Evolutionary conservation across 768 basidiomycete species (phyloP), one percentile per base, ranked within the genome.

Genomic region (Cyclocybe cylindracea): DNA sequence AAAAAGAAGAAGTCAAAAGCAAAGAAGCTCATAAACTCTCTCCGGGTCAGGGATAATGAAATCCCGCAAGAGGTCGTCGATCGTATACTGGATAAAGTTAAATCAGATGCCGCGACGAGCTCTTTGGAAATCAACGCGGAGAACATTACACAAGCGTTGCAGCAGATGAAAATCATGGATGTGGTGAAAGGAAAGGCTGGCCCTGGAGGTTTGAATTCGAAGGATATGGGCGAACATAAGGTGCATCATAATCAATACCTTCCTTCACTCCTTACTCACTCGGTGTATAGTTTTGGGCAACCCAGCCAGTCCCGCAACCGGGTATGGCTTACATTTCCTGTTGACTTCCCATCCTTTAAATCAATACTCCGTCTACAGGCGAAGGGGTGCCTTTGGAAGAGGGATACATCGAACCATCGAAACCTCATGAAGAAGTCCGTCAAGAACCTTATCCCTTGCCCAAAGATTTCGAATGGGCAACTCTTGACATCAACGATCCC

Each of bases 291-390:
- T 99, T 99, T 72, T 98, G 97, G 97, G 84, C 77, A 33, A 98
- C 96, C 5, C 97, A 99, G 68, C 97, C 97, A 3, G 97, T 99
- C 6, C 90, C 93, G n/a, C 92, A 94, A 63, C 70, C 84, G 49
- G 89, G 90, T 85, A 62, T 60, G 68, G 47, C 34, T 31, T 9
- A 19, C 6, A 18, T 37, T 38, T 34, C 37, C 43, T 18, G 35
- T 11, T 16, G 7, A 18, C 40, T 24, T 39, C 11, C 5, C 24
- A 9, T 13, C 14, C 37, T 24, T 24, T 24, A 14, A 10, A 32
- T 50, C 7, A 34, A 24, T 36, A 35, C 44, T 40, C 24, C 24
- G 18, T 48, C 13, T 54, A 13, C 45, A 92, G 86, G 84, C 19
- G 85, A 89, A 60, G 83, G 75, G 10, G 74, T 78, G 33, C 81